Evolutionary conservation across 805 yeast genomes (phyloP).

Genomic region (Saccharomyces mikatae): DNA sequence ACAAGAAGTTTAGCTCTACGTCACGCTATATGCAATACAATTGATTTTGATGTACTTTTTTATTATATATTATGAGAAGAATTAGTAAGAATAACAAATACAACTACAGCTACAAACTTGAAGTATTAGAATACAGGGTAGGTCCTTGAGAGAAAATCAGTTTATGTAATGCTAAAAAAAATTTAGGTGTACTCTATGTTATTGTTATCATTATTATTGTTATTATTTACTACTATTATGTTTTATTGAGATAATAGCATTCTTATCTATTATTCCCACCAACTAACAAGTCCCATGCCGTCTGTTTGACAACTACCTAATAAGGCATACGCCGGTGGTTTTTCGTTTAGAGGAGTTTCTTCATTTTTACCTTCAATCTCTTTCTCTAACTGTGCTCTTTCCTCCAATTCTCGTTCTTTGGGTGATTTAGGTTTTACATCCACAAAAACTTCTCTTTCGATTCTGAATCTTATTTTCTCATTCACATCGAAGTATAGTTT

Average conservation of each 20-base stretch:
- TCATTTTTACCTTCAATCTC: conserved; percentile 21
- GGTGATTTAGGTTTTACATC: conserved; percentile 77
- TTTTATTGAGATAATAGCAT: conserved; percentile 1
- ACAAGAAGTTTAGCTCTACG: conserved; percentile 93
- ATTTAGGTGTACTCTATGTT: neutral
- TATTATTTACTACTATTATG: neutral
- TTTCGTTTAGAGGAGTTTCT: conserved; percentile 25
- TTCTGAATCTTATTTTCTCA: conserved; percentile 84
- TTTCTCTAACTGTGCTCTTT: conserved; percentile 19
- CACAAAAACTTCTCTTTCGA: conserved; percentile 81
- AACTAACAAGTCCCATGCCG: conserved; percentile 91
- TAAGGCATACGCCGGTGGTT: conserved; percentile 73
- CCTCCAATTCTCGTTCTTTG: conserved; percentile 38
- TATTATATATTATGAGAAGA: neutral
- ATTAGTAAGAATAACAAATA: neutral
- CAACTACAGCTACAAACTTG: neutral
- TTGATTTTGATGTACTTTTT: conserved; percentile 23
- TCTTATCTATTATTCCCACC: conserved; percentile 69
- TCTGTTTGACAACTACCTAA: conserved; percentile 89
- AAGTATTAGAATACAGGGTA: neutral
- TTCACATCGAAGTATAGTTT: conserved; percentile 79
- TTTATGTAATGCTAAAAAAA: neutral
- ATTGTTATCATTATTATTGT: neutral
- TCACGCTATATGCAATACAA: conserved; percentile 98
- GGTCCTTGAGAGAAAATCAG: neutral